These are phyloP conservation scores for Fusarium pseudocircinatum DNA, from an alignment of 2,329 filamentous ascomycete genomes.

Conservation along the genomic window DNA sequence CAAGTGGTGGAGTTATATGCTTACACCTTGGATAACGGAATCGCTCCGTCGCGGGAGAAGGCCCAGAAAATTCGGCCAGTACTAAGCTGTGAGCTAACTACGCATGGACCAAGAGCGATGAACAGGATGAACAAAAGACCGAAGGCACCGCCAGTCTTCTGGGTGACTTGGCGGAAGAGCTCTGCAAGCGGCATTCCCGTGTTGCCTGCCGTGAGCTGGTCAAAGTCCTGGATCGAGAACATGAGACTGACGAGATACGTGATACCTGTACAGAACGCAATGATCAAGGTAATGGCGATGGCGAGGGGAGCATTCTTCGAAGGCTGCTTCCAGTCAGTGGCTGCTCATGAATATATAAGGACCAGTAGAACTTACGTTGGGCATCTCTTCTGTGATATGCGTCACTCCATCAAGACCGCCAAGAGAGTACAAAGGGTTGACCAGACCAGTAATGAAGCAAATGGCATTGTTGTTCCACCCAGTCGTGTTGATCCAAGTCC, in stretches of 20 bases:
- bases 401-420: conserved; percentile 4
- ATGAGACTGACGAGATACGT: not conserved
- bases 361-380: not conserved
- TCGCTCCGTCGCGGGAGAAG: not conserved
- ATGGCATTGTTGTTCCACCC: not conserved
- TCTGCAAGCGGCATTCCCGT: not conserved
- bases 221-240: conserved; percentile 2
- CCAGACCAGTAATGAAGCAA: conserved; percentile 1
- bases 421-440: not conserved
- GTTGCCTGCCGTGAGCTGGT: not conserved
- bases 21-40: not conserved
- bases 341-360: fast-evolving
- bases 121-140: not conserved
- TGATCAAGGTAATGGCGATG: not conserved
- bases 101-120: not conserved
- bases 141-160: not conserved
- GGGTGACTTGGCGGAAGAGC: conserved; percentile 2
- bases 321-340: not conserved
- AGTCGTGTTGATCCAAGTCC: conserved; percentile 16
- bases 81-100: not conserved
- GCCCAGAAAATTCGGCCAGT: conserved; percentile 13
- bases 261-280: not conserved
- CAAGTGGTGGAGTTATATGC: fast-evolving
- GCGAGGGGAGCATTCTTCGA: not conserved
- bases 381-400: conserved; percentile 12